Percentiles rank a stretch among this genome's conserved stretches.
Evolutionary conservation across 2,329 filamentous ascomycete species (phyloP).

Genomic region (Penicillium frequentans): DNA sequence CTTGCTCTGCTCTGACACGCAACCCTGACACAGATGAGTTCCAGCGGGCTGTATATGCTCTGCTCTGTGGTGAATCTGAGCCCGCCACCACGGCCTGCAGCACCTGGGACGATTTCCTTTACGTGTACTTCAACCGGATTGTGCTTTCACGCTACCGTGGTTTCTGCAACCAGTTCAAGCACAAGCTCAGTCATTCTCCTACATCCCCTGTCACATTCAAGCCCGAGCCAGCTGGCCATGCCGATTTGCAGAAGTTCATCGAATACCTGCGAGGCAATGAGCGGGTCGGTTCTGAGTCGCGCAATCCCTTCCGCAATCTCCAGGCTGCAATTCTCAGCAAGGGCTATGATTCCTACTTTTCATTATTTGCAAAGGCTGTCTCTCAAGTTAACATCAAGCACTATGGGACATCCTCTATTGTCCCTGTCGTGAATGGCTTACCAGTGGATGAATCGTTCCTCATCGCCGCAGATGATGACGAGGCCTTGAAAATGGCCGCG

Average conservation of each 20-base stretch:
- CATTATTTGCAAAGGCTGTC: conserved; percentile 41
- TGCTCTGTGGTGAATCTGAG: conserved; percentile 80
- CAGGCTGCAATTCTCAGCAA: conserved; percentile 45
- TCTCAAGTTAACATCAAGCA: conserved; percentile 33
- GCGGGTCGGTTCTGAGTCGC: conserved; percentile 38
- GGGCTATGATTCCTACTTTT: conserved; percentile 44
- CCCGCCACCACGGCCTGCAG: conserved; percentile 75
- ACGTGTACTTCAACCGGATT: conserved; percentile 83
- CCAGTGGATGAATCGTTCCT: conserved; percentile 51
- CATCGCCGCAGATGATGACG: conserved; percentile 48
- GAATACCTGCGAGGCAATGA: conserved; percentile 37
- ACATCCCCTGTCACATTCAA: conserved; percentile 55
- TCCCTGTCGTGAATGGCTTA: conserved; percentile 48
- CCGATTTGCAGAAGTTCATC: conserved; percentile 40
- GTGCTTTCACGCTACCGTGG: conserved; percentile 76
- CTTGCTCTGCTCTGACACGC: conserved; percentile 49
- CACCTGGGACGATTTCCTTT: conserved; percentile 83
- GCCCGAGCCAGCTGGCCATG: conserved; percentile 54
- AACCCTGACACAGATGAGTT: conserved; percentile 71
- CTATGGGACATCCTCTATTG: conserved; percentile 29
- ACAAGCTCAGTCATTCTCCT: conserved; percentile 53
- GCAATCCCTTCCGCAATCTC: conserved; percentile 46
- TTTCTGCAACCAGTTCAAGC: conserved; percentile 54
- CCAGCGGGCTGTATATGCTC: conserved; percentile 85
- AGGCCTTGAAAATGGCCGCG: conserved; percentile 66